Evolutionary conservation across 371 early-diverging fungal genomes (phyloP).

Genomic region (Phascolomyces articulosus): DNA sequence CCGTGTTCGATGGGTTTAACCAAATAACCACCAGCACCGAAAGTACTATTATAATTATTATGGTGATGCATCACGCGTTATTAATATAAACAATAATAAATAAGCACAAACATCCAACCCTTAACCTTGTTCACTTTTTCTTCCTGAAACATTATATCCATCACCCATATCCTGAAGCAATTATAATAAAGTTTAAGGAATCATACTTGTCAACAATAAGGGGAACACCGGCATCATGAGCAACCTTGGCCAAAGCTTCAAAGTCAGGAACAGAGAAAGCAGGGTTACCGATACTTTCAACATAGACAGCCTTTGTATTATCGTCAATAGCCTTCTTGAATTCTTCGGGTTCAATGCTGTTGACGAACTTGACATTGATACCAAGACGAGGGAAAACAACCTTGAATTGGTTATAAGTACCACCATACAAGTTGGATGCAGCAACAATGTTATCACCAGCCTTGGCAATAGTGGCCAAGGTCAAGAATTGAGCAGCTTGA

Average conservation of each 20-base stretch:
- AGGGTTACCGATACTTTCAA: conserved; percentile 92
- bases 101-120: too few relatives aligned
- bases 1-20: conserved; percentile 85
- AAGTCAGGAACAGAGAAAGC: conserved; percentile 83
- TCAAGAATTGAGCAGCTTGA: conserved; percentile 87
- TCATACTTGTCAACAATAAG: conserved; percentile 86
- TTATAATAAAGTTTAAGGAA: too few relatives aligned
- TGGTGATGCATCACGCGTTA: too few relatives aligned
- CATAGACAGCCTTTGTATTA: conserved; percentile 85
- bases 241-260: conserved; percentile 73
- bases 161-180: too few relatives aligned
- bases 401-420: conserved; percentile 92
- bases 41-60: conserved; percentile 79
- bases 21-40: conserved; percentile 91
- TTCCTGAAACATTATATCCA: too few relatives aligned
- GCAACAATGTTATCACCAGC: conserved; percentile 87
- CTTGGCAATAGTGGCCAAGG: conserved; percentile 74
- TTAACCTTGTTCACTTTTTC: too few relatives aligned
- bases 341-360: conserved; percentile 65
- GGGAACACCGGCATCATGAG: conserved; percentile 84
- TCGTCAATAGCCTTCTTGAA: conserved; percentile 78
- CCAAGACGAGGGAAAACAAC: conserved; percentile 81
- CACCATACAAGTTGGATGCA: conserved; percentile 81
- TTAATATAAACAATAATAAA: too few relatives aligned
- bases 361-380: conserved; percentile 75